Base-by-base conservation (phyloP, 1,139 yeast genomes). In the Nakaseomyces nivariensis region DNA sequence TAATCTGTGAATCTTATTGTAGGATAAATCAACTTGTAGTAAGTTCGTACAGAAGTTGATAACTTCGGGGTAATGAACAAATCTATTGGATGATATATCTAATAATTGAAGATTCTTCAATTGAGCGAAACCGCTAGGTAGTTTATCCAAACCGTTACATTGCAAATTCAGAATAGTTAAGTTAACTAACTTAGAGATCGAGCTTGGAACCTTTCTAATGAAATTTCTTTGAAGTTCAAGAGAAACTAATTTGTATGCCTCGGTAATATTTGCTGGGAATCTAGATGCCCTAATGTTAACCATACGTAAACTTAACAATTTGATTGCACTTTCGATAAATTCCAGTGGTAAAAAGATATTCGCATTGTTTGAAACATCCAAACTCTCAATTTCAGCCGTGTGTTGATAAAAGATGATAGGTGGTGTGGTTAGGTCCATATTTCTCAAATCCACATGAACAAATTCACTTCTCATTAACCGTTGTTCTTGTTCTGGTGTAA, bases 281-380 rank as follows among this genome's bases (percentile, higher is more conserved):
- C 73, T 75, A 8, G 83, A 78, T 17, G 87, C 79, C 50, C 95
- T 85, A 59, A 87, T 85, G 54, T 81, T 75, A 1, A 87, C 79
- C 71, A 82, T 87, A 49, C 80, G 75, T 52, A 89, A 73, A 51
- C 79, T 77, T 33, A 78, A 76, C 56, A 90, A 72, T 59, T 85
- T 85, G 47, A 79, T 76, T 57, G 96, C 85, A 31, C 87, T 80
- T 63, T 88, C 95, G 57, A 89, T 82, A 63, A 89, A 89, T 64
- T 89, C 96, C 51, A 81, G 70, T 0, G 97, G 96, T 34, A 90
- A 72, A 52, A 82, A 79, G 49, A 90, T 83, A 25, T 95, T 84
- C 5, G 96, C 95, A 64, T 90, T 90, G 55, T 85, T 81, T 0
- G 95, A 85, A 13, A 88, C 90, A 64, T 90, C 92, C 55, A 90